phyloP scores from a whole-genome alignment of 495 filamentous ascomycete genomes.

The Pyronema omphalodes region DNA sequence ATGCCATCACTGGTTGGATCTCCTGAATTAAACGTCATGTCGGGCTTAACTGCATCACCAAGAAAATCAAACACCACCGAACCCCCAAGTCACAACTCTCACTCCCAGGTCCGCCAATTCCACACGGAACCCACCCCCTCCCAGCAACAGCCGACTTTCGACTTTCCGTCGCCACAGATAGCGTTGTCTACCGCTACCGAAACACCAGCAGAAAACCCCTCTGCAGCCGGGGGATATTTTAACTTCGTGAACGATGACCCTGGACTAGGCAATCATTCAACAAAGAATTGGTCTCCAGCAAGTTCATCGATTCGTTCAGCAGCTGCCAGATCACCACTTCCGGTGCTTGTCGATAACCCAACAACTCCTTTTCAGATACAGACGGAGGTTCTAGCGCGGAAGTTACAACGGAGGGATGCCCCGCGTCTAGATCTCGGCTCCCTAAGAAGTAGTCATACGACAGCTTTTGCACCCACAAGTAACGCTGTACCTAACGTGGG shows the following conservation, averaged over 20 bases:
- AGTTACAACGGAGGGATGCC: background rate
- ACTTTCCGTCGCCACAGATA: background rate
- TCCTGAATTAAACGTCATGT: background rate
- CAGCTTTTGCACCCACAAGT: background rate
- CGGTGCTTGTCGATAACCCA: slow-evolving; percentile 52
- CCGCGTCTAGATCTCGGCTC: background rate
- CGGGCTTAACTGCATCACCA: background rate
- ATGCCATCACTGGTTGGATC: slow-evolving; percentile 1
- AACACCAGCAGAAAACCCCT: background rate
- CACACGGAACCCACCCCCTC: background rate
- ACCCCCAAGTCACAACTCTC: background rate
- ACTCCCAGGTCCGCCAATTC: slow-evolving; percentile 1
- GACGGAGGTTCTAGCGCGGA: slow-evolving; percentile 39
- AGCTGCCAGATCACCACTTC: slow-evolving; percentile 46
- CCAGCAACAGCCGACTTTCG: background rate
- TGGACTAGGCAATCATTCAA: slow-evolving; percentile 40
- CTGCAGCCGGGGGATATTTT: slow-evolving; percentile 41
- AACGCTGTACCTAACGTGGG: background rate
- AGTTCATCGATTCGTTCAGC: slow-evolving; percentile 50
- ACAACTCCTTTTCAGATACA: slow-evolving; percentile 58
- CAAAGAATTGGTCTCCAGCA: slow-evolving; percentile 53
- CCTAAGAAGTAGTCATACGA: background rate
- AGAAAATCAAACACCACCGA: background rate
- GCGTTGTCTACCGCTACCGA: background rate
- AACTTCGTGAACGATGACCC: slow-evolving; percentile 50